Evolutionary conservation across 495 filamentous ascomycete genomes (phyloP).

Genomic region (Aspergillus haitiensis): DNA sequence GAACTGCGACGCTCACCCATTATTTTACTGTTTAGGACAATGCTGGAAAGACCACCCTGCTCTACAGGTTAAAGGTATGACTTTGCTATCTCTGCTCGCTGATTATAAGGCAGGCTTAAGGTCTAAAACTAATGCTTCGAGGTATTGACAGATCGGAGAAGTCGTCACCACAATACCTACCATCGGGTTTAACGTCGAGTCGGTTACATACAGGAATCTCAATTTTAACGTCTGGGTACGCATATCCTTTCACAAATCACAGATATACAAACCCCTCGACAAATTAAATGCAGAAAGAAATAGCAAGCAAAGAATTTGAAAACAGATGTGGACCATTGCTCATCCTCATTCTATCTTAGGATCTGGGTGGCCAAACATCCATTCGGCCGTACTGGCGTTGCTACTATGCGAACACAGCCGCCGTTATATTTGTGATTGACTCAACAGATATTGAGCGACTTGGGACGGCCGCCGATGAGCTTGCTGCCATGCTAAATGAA

Average conservation of each 20-base stretch:
- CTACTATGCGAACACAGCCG: constrained; percentile 99
- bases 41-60: constrained; percentile 93
- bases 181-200: constrained; percentile 99
- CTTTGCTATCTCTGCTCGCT: background rate
- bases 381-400: constrained; percentile 99
- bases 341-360: constrained; percentile 48
- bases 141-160: constrained; percentile 76
- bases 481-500: constrained; percentile 93
- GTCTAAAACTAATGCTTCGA: constrained; percentile 24
- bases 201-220: constrained; percentile 93
- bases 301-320: too few relatives aligned
- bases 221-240: constrained; percentile 98
- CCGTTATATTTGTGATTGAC: constrained; percentile 97
- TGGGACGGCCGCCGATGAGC: constrained; percentile 86
- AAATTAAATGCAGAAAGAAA: too few relatives aligned
- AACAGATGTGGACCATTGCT: constrained; percentile 6
- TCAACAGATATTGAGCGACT: constrained; percentile 95
- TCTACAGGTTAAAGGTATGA: constrained; percentile 90
- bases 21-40: constrained; percentile 68
- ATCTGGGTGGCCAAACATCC: constrained; percentile 93
- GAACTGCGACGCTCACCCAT: constrained; percentile 23
- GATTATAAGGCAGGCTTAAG: background rate
- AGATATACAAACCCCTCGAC: too few relatives aligned
- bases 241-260: background rate
- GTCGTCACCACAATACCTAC: constrained; percentile 98